Base-by-base conservation (phyloP, 2,329 filamentous ascomycete species). In the Didymella lethalis region DNA sequence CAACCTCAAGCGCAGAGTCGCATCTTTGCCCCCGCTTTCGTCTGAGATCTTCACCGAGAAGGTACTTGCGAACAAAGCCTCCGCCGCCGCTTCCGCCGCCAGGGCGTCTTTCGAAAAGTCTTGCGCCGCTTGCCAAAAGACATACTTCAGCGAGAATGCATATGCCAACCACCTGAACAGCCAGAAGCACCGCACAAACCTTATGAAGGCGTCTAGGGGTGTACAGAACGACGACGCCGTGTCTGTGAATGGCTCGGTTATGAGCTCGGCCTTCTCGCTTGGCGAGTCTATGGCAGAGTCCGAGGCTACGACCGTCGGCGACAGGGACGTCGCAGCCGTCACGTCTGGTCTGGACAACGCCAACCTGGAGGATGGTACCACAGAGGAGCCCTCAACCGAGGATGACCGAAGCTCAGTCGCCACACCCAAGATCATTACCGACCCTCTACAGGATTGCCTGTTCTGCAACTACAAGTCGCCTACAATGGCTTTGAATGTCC, bases 21-120 rank as follows among this genome's bases (percentile, higher is more conserved):
- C 94, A 41, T 92, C 91, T 6, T 84, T 98, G 6, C 93, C 94
- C 29, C 93, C 95, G 3, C 92, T 98, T 48, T 89, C 93, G 7
- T 93, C 94, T 53, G 93, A 98, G 75, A 85, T 92, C 57, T 99
- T 98, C 78, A 92, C 92, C 70, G 95, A 98, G 70, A 98, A 98
- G 78, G 94, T 99, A 38, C 83, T 97, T 16, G 92, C 93, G 69
- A 94, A 93, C 64, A 92, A 96, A 74, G 93, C 93, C 28, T 88
- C 86, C 7, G 90, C 93, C 16, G 91, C 86, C 41, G 92, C 92
- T 32, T 92, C 94, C 63, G 92, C 93, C 55, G 91, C 93, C 63
- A 92, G 92, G 78, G 94, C 93, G 4, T 88, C 91, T 14, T 98
- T 93, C 73, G 92, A 97, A 77, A 93, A 90, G 73, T 81, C 83